Evolutionary conservation across 768 basidiomycete genomes (phyloP).

Genomic region (Pleurotus salmoneostramineus): DNA sequence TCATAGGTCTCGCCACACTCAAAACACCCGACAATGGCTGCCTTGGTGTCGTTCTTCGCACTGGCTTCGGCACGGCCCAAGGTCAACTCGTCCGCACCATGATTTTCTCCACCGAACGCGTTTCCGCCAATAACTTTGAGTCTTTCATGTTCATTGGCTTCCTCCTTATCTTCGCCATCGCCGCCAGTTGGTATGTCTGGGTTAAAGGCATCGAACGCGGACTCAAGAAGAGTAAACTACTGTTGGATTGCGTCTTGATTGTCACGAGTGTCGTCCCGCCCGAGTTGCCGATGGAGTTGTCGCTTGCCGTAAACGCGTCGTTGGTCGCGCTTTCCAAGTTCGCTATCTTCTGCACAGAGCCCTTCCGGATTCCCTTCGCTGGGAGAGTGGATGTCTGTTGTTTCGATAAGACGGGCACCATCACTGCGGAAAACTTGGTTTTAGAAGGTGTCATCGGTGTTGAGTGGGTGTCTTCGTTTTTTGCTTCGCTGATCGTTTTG

Average conservation of each 20-base stretch:
- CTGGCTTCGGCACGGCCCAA: slow-evolving; percentile 96
- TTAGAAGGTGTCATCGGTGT: slow-evolving; percentile 92
- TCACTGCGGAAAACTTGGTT: slow-evolving; percentile 93
- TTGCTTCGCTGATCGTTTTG: slow-evolving; percentile 2
- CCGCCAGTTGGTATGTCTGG: slow-evolving; percentile 99
- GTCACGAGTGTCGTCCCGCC: slow-evolving; percentile 98
- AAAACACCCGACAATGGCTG: slow-evolving; percentile 90
- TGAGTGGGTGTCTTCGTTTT: slow-evolving; percentile 52
- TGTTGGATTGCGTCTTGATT: slow-evolving; percentile 94
- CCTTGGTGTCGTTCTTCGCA: slow-evolving; percentile 87
- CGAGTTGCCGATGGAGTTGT: slow-evolving; percentile 97
- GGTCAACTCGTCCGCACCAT: slow-evolving; percentile 97
- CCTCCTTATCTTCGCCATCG: slow-evolving; percentile 94
- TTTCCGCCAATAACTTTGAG: slow-evolving; percentile 94
- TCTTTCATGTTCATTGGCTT: slow-evolving; percentile 98
- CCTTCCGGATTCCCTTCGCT: slow-evolving; percentile 95
- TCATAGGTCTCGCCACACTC: slow-evolving; percentile 18
- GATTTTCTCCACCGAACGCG: slow-evolving; percentile 97
- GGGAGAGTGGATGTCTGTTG: slow-evolving; percentile 98
- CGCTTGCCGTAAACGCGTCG: slow-evolving; percentile 92
- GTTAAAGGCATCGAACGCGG: slow-evolving; percentile 93
- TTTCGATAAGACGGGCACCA: slow-evolving; percentile 99
- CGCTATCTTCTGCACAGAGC: slow-evolving; percentile 99
- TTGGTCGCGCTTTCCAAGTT: slow-evolving; percentile 86
- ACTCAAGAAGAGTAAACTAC: slow-evolving; percentile 90